Base-by-base conservation (phyloP, 192 early-diverging fungal genomes). In the Coemansia javaensis region DNA sequence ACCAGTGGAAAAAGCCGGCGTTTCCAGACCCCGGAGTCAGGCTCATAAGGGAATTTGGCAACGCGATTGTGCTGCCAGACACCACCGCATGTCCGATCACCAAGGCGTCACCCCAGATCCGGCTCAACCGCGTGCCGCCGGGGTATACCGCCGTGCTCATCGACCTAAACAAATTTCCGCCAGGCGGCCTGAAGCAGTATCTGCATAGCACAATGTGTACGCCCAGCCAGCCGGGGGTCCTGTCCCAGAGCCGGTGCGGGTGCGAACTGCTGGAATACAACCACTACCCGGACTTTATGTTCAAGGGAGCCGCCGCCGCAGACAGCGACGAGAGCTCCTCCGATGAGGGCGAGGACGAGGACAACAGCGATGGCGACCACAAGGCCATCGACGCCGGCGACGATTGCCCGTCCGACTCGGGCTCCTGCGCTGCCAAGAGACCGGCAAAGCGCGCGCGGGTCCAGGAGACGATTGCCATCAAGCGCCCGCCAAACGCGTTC, bases 401-500 rank as follows among this genome's bases (percentile, higher is more conserved):
- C 11, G 22, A 45, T 11, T 24, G n/a, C n/a, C n/a, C n/a, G n/a
- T 27, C 25, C 4, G 25, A 27, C 3, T 5, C 4, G 25, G 25
- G 25, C 24, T 17, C n/a, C 4, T 13, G 31, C 12, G 16, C 4
- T 13, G 31, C 12, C 11, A 40, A 13, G 28, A 23, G 3, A 3
- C 14, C 3, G 9, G 16, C 37, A n/a, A 33, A 14, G 28, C 17
- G n/a, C n/a, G 43, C 4, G 6, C 36, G 40, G 23, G 10, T 11
- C 7, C 21, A 22, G 11, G 53, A 55, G 11, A 50, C 48, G 25
- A 74, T 74, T 21, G 66, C 54, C 25, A 74, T 74, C 43, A 74
- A 74, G 51, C 48, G 70, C 6, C 70, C 70, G 34, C 70, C 70
- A 15, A 74, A 74, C 38, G 58, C 70, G 40, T 74, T 74, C 47